Percentiles rank a stretch among this genome's conserved stretches.
phyloP scores from a whole-genome alignment of 2,329 filamentous ascomycete species.

The Shiraia bambusicola region DNA sequence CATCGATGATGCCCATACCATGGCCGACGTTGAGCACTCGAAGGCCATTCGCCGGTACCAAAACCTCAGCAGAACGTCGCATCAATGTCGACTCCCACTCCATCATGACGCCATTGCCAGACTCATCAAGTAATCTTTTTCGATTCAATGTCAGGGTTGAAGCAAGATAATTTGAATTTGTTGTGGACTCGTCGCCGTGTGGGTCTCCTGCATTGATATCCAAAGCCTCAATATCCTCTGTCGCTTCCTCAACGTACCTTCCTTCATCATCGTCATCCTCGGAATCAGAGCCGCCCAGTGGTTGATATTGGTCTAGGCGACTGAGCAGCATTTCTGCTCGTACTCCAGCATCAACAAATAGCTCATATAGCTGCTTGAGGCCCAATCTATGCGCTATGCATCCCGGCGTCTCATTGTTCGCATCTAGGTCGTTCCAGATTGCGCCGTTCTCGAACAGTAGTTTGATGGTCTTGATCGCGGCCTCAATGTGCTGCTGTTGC shows the following conservation, averaged over 20 bases:
- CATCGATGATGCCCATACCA: constrained; percentile 55
- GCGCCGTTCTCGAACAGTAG: constrained; percentile 84
- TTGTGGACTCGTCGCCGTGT: constrained; percentile 40
- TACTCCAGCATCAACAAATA: constrained; percentile 87
- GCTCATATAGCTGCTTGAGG: constrained; percentile 69
- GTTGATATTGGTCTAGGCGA: constrained; percentile 78
- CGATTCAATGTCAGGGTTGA: constrained; percentile 52
- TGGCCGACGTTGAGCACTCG: constrained; percentile 54
- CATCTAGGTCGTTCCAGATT: constrained; percentile 96
- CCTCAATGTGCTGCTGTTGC: constrained; percentile 47
- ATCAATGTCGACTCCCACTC: constrained; percentile 55
- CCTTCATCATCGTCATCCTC: constrained; percentile 49
- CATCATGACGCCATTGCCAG: constrained; percentile 57
- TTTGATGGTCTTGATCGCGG: constrained; percentile 66
- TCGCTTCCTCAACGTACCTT: constrained; percentile 21
- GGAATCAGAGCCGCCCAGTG: constrained; percentile 61
- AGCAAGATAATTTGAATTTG: constrained; percentile 52
- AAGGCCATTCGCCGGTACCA: constrained; percentile 44
- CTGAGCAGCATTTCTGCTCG: constrained; percentile 85
- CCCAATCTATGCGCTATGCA: constrained; percentile 76
- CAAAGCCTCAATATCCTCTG: constrained; percentile 23
- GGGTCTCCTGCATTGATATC: constrained; percentile 30
- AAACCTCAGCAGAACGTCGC: constrained; percentile 48
- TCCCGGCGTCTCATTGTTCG: constrained; percentile 84
- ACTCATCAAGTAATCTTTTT: constrained; percentile 50